Conservation (phyloP, 768 basidiomycete species). For the Boletus rubropictus region DNA sequence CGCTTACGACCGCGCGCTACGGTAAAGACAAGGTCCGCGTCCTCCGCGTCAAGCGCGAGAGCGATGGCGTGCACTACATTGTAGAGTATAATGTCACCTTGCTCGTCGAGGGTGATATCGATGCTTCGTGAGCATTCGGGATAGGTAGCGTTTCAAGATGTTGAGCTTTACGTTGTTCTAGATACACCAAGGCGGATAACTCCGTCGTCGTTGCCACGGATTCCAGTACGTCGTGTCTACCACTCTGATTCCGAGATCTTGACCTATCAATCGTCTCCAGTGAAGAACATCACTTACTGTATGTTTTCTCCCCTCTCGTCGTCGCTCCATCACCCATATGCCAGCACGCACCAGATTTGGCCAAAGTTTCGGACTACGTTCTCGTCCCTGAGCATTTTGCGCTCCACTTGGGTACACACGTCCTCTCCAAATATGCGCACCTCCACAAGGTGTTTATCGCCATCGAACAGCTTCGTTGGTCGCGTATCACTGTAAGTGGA, state of each 20-base stretch:
- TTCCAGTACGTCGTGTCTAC: conserved; percentile 52
- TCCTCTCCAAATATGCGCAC: conserved; percentile 77
- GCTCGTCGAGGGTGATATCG: conserved; percentile 79
- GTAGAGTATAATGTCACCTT: conserved; percentile 82
- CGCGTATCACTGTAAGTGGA: conserved; percentile 56
- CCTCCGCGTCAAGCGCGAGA: conserved; percentile 73
- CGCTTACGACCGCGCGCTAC: conserved; percentile 55
- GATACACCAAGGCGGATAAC: conserved; percentile 89
- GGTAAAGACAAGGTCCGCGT: conserved; percentile 90
- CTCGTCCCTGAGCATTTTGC: conserved; percentile 82
- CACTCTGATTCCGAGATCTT: not conserved
- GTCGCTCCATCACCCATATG: not conserved
- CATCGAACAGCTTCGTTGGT: conserved; percentile 80
- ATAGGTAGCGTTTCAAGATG: not conserved
- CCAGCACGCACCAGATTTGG: conserved; percentile 48
- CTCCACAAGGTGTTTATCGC: conserved; percentile 64
- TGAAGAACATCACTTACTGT: conserved; percentile 69
- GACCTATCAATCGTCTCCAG: conserved; percentile 26
- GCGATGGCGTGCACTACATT: conserved; percentile 53
- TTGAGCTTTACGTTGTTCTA: conserved; percentile 23
- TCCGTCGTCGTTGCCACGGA: conserved; percentile 86
- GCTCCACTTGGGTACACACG: conserved; percentile 76
- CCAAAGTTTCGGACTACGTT: conserved; percentile 86
- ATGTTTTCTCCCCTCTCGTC: conserved; percentile 7
- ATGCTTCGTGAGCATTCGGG: conserved; percentile 48